Conservation (phyloP, 768 basidiomycete genomes). For the Trametes sanguinea region DNA sequence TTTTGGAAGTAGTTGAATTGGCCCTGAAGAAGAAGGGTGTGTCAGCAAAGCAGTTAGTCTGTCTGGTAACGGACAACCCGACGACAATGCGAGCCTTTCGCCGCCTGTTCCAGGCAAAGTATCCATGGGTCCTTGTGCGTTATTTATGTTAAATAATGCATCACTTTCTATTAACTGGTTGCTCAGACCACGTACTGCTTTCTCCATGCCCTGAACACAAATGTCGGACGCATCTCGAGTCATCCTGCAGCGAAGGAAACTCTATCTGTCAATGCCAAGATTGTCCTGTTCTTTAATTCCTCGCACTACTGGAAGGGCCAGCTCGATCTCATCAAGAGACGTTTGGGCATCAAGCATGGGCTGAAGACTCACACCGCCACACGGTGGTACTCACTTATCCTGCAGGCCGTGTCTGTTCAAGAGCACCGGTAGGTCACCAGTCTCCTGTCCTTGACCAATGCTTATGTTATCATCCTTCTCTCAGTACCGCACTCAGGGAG, state of each 20-base stretch:
- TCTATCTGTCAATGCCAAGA: not conserved
- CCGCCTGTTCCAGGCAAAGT: not conserved
- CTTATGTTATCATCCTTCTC: not conserved
- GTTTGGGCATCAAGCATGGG: not conserved
- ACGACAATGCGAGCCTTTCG: not conserved
- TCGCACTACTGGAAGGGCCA: not conserved
- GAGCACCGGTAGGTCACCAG: not conserved
- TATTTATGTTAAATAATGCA: not conserved
- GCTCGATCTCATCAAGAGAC: not conserved
- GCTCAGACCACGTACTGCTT: not conserved
- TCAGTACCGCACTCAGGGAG: not conserved
- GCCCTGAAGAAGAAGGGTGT: not conserved
- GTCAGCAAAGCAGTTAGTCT: not conserved
- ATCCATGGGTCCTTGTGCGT: not conserved
- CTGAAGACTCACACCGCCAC: not conserved
- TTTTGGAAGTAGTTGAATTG: not conserved
- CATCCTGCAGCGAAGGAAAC: not conserved
- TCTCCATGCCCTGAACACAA: not conserved
- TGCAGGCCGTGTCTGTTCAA: not conserved
- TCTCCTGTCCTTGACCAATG: not conserved
- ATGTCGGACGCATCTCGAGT: not conserved
- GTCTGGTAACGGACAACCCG: not conserved
- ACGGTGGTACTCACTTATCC: not conserved
- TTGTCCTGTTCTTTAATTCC: not conserved
- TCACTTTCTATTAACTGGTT: not conserved